Conservation (phyloP, 2,329 filamentous ascomycete species). For the Sporothrix humicola region DNA sequence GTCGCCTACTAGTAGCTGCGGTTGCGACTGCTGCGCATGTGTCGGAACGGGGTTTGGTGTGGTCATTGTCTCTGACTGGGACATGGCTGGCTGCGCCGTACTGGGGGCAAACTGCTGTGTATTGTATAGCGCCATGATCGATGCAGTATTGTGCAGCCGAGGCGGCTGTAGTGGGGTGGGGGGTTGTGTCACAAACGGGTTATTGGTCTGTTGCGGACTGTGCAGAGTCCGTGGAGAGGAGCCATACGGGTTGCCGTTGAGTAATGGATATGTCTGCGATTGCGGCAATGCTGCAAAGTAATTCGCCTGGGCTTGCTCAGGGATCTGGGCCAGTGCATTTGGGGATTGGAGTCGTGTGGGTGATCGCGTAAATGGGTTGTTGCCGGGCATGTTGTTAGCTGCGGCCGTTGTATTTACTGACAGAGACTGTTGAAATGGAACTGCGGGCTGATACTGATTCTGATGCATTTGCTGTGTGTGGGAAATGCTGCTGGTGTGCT, state of each 20-base stretch:
- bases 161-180: slow-evolving; percentile 47
- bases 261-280: slow-evolving; percentile 32
- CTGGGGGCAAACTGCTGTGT: slow-evolving; percentile 60
- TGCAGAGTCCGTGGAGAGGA: slow-evolving; percentile 22
- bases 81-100: slow-evolving; percentile 40
- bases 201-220: slow-evolving; percentile 37
- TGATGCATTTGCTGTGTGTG: slow-evolving; percentile 44
- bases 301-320: slow-evolving; percentile 56
- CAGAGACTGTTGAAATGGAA: slow-evolving; percentile 44
- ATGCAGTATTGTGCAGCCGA: slow-evolving; percentile 68
- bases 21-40: slow-evolving; percentile 36
- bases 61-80: neutral
- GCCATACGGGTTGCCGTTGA: slow-evolving; percentile 32
- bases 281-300: slow-evolving; percentile 45
- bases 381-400: slow-evolving; percentile 43
- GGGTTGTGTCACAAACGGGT: slow-evolving; percentile 46
- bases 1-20: slow-evolving; percentile 37
- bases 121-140: slow-evolving; percentile 77
- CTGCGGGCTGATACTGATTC: slow-evolving; percentile 44
- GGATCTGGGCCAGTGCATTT: slow-evolving; percentile 55
- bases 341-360: slow-evolving; percentile 59
- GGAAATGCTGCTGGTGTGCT: neutral
- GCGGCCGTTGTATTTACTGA: slow-evolving; percentile 50
- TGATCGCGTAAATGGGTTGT: slow-evolving; percentile 57
- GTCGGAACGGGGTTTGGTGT: neutral